Base-by-base conservation (phyloP, 345 rosid species). In the Heritiera littoralis region DNA sequence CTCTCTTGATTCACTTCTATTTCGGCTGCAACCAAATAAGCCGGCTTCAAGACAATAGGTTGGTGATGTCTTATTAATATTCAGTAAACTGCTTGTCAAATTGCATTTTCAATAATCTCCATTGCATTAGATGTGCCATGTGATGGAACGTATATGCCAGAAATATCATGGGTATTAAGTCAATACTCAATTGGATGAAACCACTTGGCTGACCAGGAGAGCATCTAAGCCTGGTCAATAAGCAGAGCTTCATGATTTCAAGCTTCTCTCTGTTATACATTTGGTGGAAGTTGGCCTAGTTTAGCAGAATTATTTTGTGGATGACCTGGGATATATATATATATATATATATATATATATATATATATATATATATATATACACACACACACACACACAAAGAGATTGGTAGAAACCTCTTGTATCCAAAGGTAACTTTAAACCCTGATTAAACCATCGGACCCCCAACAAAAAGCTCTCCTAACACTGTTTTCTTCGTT, bases 111-210 rank as follows among this genome's bases (percentile, higher is more conserved):
- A 13, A 51, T 51, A 17, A 38, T 46, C 35, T 46, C 17, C 17
- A 46, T 69, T 49, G 38, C 56, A n/a, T 46, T 23, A 48, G 46
- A 69, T 69, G 38, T 46, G 74, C 38, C 74, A 69, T 69, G 74
- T 69, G 55, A 45, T n/a, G 9, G 17, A 13, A 46, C 38, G 10
- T 9, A 67, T 20, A 28, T 66, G 28, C 58, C 63, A 52, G 63
- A 72, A 32, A 72, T 72, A 52, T 52, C 23, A 72, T 43, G 30
- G 15, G 61, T 35, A 8, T 72, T 72, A 54, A 32, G 63, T 45
- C 76, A 54, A 72, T 72, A 32, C 48, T 45, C 76, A 54, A 72
- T 72, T 72, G 64, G 64, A 10, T 20, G 73, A 68, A 43, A 45
- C 51, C 35, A 46, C 5, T 68, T 20, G 12, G 48, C 64, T 59